phyloP scores from a whole-genome alignment of 345 rosid species.

The Nephelium lappaceum region DNA sequence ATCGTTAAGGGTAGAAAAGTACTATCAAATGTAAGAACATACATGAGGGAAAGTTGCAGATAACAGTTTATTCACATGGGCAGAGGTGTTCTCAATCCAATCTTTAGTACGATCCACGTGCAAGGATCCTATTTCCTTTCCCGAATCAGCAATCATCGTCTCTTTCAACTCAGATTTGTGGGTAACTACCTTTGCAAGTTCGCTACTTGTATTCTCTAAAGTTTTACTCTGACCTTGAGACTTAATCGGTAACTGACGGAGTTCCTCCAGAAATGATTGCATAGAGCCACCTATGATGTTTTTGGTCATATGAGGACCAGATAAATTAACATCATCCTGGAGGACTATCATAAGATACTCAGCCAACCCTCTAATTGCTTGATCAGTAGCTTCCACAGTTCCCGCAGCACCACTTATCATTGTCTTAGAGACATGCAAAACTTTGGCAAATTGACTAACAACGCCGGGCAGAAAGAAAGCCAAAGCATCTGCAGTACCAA shows the following conservation, averaged over 20 bases:
- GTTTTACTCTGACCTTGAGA: constrained; percentile 37
- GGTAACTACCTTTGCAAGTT: constrained; percentile 28
- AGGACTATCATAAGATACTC: constrained; percentile 94
- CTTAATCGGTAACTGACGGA: constrained; percentile 60
- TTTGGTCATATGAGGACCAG: constrained; percentile 35
- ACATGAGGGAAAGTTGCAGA: constrained; percentile 80
- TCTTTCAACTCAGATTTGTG: constrained; percentile 30
- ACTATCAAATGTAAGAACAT: constrained; percentile 29
- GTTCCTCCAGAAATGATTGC: constrained; percentile 58
- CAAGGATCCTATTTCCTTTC: constrained; percentile 50
- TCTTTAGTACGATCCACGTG: constrained; percentile 75
- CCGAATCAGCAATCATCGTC: constrained; percentile 28
- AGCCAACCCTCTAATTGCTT: constrained; percentile 80
- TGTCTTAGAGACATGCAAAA: constrained; percentile 68
- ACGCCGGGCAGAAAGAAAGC: constrained; percentile 97
- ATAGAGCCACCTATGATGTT: constrained; percentile 42
- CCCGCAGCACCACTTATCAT: constrained; percentile 97
- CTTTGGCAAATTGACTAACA: constrained; percentile 83
- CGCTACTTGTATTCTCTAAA: constrained; percentile 34
- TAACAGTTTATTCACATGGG: constrained; percentile 68
- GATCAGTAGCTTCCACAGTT: constrained; percentile 76
- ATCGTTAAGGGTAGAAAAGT: constrained; percentile 9
- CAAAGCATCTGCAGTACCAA: constrained; percentile 86
- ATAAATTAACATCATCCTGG: constrained; percentile 63
- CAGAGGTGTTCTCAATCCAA: constrained; percentile 75